These are phyloP conservation scores for Diaporthe aspalathi DNA, from an alignment of 2,329 filamentous ascomycete species.

Conservation along the genomic window DNA sequence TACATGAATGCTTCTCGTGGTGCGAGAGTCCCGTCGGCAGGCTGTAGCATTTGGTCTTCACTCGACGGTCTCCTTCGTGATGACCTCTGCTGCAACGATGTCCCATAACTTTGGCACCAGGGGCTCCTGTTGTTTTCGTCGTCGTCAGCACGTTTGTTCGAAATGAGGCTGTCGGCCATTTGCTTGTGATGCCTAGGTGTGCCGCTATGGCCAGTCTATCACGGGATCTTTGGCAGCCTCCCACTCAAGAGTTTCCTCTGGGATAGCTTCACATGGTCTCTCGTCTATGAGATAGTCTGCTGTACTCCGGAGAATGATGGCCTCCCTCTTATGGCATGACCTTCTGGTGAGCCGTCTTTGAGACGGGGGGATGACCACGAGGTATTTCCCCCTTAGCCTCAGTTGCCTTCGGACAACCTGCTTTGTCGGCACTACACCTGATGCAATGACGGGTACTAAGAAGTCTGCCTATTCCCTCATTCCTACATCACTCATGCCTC, in stretches of 20 bases:
- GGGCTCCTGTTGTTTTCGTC: background rate
- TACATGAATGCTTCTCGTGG: background rate
- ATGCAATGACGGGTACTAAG: background rate
- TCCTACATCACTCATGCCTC: no score
- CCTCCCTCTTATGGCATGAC: background rate
- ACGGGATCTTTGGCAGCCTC: background rate
- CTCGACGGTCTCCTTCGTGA: background rate
- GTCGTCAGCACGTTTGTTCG: conserved; percentile 7
- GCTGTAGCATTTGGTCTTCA: background rate
- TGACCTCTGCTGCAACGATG: background rate
- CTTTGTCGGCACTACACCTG: background rate
- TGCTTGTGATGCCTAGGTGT: background rate
- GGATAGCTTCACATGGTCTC: no score
- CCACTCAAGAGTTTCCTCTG: no score
- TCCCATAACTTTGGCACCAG: background rate
- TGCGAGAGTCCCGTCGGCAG: background rate
- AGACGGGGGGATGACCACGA: no score
- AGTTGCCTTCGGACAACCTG: no score
- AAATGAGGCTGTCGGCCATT: background rate
- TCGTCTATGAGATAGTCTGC: no score
- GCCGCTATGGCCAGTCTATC: background rate
- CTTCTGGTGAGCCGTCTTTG: no score
- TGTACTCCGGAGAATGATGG: no score
- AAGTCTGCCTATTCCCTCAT: background rate
- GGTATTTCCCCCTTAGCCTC: no score